These are phyloP conservation scores for Fusarium neocosmosporiellum DNA, from an alignment of 2,329 filamentous ascomycete genomes.

Conservation along the genomic window DNA sequence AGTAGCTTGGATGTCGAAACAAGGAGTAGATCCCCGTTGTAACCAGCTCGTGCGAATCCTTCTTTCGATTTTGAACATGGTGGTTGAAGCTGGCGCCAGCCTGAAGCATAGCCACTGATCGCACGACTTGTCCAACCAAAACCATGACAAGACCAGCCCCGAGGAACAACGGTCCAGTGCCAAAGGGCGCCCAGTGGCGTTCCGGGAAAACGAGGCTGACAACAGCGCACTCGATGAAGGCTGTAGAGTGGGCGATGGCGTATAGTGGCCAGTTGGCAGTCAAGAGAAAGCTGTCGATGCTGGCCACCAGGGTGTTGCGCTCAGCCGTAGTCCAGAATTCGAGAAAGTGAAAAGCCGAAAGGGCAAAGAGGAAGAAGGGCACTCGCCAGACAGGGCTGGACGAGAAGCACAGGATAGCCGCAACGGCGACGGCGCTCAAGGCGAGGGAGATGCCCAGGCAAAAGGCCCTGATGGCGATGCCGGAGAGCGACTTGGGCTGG, in stretches of 20 bases:
- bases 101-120: conserved; percentile 88
- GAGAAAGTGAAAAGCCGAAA: conserved; percentile 91
- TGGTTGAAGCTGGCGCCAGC: conserved; percentile 95
- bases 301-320: conserved; percentile 81
- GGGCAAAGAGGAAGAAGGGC: conserved; percentile 74
- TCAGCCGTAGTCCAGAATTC: conserved; percentile 92
- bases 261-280: conserved; percentile 87
- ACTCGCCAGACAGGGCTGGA: conserved; percentile 67
- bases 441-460: conserved; percentile 61
- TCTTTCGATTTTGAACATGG: conserved; percentile 78
- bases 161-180: conserved; percentile 55
- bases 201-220: conserved; percentile 67
- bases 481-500: conserved; percentile 67
- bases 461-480: conserved; percentile 69
- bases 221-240: conserved; percentile 77
- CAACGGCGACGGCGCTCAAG: conserved; percentile 47
- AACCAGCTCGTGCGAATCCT: conserved; percentile 80
- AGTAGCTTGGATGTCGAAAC: conserved; percentile 91
- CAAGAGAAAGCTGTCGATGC: conserved; percentile 82
- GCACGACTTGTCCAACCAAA: conserved; percentile 76
- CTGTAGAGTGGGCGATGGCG: conserved; percentile 81
- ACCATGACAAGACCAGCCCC: conserved; percentile 73
- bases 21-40: conserved; percentile 81
- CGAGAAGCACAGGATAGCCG: conserved; percentile 50
- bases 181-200: conserved; percentile 59